Conservation (phyloP, 2,329 filamentous ascomycete species). For the Trichoderma polysporum region DNA sequence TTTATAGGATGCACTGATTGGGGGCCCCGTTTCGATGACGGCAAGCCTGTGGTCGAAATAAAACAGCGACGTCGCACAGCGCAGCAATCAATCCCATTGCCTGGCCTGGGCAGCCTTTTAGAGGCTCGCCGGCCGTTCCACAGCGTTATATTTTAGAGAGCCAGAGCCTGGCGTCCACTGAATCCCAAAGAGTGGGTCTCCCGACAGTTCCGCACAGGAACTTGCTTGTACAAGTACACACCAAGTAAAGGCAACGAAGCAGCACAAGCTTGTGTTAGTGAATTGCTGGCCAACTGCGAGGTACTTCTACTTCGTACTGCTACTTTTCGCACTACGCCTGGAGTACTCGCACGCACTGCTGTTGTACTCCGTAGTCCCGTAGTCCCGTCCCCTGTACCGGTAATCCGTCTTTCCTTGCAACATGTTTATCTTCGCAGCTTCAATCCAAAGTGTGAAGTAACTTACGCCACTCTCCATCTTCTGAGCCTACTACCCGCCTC, state of each 20-base stretch:
- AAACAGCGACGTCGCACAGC: not conserved
- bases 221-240: too few species aligned
- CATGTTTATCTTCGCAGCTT: not conserved
- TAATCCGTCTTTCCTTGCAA: not conserved
- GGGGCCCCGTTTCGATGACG: not conserved
- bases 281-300: too few species aligned
- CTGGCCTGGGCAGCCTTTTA: not conserved
- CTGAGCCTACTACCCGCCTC: not conserved
- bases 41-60: not conserved
- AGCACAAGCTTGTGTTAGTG: too few species aligned
- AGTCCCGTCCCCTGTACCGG: too few species aligned
- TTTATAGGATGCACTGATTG: not conserved
- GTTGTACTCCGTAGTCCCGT: not conserved
- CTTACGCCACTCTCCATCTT: not conserved
- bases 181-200: not conserved
- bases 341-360: too few species aligned
- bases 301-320: too few species aligned
- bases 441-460: not conserved
- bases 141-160: not conserved
- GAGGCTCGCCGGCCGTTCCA: not conserved
- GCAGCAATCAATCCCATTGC: too few species aligned
- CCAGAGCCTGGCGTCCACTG: not conserved
- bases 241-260: too few species aligned
- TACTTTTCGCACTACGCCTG: too few species aligned
- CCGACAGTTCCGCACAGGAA: slow-evolving; percentile 3